Evolutionary conservation across 164 flowering plant genomes (phyloP).

Genomic region (Pachysandra terminalis): DNA sequence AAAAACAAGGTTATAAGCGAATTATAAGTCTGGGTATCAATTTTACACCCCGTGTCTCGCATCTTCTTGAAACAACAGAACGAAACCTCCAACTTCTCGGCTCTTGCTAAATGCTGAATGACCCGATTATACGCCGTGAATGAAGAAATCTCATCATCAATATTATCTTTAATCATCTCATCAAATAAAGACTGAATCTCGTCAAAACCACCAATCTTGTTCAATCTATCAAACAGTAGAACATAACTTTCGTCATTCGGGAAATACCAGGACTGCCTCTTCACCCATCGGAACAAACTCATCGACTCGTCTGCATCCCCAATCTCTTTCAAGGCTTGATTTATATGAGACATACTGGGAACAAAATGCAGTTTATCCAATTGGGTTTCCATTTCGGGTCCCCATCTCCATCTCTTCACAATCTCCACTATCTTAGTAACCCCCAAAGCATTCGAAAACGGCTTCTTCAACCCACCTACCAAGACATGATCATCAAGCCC

Average conservation of each 20-base stretch:
- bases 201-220: constrained; percentile 58
- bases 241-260: constrained; percentile 58
- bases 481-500: constrained; percentile 87
- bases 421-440: constrained; percentile 84
- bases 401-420: constrained; percentile 96
- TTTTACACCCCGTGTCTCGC: constrained; percentile 54
- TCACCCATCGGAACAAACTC: constrained; percentile 82
- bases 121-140: constrained; percentile 61
- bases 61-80: constrained; percentile 90
- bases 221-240: constrained; percentile 64
- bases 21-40: constrained; percentile 75
- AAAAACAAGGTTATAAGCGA: constrained; percentile 71
- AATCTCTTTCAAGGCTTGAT: constrained; percentile 59
- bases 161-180: constrained; percentile 65
- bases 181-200: constrained; percentile 77
- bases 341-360: constrained; percentile 73
- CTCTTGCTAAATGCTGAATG: constrained; percentile 76
- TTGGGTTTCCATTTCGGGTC: constrained; percentile 90
- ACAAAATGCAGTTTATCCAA: constrained; percentile 81
- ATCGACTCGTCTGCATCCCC: constrained; percentile 54
- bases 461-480: constrained; percentile 80
- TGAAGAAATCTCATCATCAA: constrained; percentile 26
- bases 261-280: constrained; percentile 79
- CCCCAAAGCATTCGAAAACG: constrained; percentile 59
- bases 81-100: constrained; percentile 86